Base-by-base conservation (phyloP, 2,329 filamentous ascomycete genomes). In the Zymoseptoria pseudotritici region DNA sequence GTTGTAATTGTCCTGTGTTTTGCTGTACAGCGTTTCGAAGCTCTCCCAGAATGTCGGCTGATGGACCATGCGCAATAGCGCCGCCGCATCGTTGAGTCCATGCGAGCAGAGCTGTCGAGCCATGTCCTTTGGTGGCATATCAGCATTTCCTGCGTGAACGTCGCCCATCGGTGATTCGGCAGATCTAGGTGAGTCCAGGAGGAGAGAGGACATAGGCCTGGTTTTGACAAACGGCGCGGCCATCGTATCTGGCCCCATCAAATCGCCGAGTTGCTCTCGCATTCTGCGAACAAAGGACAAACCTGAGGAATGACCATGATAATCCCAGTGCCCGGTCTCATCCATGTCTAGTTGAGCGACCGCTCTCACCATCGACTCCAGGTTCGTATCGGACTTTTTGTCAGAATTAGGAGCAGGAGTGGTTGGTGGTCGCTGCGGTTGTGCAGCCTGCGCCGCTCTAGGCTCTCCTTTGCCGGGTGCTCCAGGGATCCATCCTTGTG, bases 321-420 rank as follows among this genome's bases (percentile, higher is more conserved):
- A 99, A 74, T 97, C 92, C 86, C 91, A 96, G 67, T 94, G 86
- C 50, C 93, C 93, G 68, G 87, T 86, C 67, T 97, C 93, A 68
- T 96, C 91, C 36, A 97, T 81, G 69, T 97, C 93, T 19, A 99
- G 81, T 71, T 92, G 89, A 42, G 93, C 94, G 2, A 93, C 91
- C 50, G 90, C 90, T 71, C 93, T 89, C 60, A 97, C 91, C 93
- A 99, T 97, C 26, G 92, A 96, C 71, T 93, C 87, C 24, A 99
- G 79, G 65, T 93, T 84, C 10, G 84, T 85, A 66, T 93, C 90
- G 53, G 69, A 65, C 60, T 71, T 63, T 21, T 64, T 65, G 29
- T 67, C 65, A 52, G 86, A 82, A 29, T 82, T 81, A 9, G 73
- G 70, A 54, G 71, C 73, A 4, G 65, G 67, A 17, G 36, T 46